These are phyloP conservation scores for Auriscalpium orientale DNA, from an alignment of 768 basidiomycete genomes.

Conservation along the genomic window DNA sequence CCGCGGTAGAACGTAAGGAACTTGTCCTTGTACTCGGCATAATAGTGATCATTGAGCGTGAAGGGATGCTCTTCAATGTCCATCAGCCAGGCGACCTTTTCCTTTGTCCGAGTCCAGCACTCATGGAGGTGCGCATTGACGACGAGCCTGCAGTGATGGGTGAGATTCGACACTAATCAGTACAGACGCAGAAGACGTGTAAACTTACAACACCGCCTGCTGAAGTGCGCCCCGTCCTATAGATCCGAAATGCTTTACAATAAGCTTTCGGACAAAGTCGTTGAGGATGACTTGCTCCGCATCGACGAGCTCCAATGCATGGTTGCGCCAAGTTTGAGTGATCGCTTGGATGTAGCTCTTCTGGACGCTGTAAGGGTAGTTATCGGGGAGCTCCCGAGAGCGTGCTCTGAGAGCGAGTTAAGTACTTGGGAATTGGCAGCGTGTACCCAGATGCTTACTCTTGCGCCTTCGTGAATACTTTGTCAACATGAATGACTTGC, in stretches of 20 bases:
- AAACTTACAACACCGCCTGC: slow-evolving; percentile 4
- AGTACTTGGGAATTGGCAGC: neutral
- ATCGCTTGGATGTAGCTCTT: slow-evolving; percentile 8
- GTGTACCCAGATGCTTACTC: slow-evolving; percentile 25
- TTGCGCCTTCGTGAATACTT: slow-evolving; percentile 34
- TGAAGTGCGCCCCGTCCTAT: slow-evolving; percentile 9
- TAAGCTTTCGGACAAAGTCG: slow-evolving; percentile 7
- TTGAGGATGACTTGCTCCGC: slow-evolving; percentile 8
- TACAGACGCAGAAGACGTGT: neutral
- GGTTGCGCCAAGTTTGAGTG: slow-evolving; percentile 7
- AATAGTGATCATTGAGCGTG: slow-evolving; percentile 16
- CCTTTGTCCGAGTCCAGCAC: neutral
- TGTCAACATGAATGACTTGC: slow-evolving; percentile 35
- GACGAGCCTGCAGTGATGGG: neutral
- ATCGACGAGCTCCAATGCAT: slow-evolving; percentile 13
- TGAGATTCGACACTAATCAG: neutral
- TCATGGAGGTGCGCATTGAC: neutral
- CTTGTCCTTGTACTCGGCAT: slow-evolving; percentile 30
- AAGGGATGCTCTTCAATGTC: slow-evolving; percentile 6
- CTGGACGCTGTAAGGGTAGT: slow-evolving; percentile 3
- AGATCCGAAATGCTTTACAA: slow-evolving; percentile 11
- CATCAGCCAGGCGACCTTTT: slow-evolving; percentile 1
- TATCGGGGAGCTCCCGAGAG: neutral
- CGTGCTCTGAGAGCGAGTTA: slow-evolving; percentile 33
- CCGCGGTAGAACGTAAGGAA: slow-evolving; percentile 43